Evolutionary conservation across 2,329 filamentous ascomycete genomes (phyloP), one percentile per base, ranked within the genome.

Genomic region (Monosporascus sp.): DNA sequence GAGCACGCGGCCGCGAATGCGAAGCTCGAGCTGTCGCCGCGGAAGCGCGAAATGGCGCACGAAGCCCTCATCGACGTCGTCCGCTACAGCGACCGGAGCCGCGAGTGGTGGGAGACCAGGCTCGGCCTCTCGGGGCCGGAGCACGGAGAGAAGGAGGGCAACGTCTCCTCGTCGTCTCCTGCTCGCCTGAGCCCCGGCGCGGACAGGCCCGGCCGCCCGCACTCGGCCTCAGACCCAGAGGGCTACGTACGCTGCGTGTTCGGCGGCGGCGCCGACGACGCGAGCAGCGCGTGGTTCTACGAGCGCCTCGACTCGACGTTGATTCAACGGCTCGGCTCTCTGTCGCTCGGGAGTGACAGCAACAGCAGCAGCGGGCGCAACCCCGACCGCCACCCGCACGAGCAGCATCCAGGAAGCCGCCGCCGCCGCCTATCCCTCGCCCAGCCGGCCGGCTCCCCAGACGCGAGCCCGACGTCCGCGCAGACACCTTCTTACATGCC

Each of bases 211-310:
- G 48, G n/a, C 48, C 57, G 59, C 18, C 54, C 53, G 15, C 59
- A 60, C 35, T 53, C 58, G 14, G 58, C 55, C 37, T 58, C 55
- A n/a, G 59, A 65, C 41, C 35, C 48, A 7, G 6, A 46, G 40
- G 43, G 55, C 46, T 28, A 52, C 55, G 22, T 50, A 53, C 22
- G 46, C 56, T 2, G 44, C 49, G 14, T 48, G 37, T 24, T 20
- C 35, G 37, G 37, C 37, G 37, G 48, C 26, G 45, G 43, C 9
- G 18, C 37, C 26, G 43, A 31, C 7, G 60, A 62, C 18, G 50
- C 53, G 18, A 55, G 51, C 46, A 44, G 50, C 18, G 48, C 58
- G 0, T 62, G 59, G 59, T 56, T 59, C 49, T 64, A 64, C 55
- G 60, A 63, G 53, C 51, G 56, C 9, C 55, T 63, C 7, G 62